Evolutionary conservation across 1,284 basidiomycete species (phyloP).

Genomic region (Tylopilus sp.): DNA sequence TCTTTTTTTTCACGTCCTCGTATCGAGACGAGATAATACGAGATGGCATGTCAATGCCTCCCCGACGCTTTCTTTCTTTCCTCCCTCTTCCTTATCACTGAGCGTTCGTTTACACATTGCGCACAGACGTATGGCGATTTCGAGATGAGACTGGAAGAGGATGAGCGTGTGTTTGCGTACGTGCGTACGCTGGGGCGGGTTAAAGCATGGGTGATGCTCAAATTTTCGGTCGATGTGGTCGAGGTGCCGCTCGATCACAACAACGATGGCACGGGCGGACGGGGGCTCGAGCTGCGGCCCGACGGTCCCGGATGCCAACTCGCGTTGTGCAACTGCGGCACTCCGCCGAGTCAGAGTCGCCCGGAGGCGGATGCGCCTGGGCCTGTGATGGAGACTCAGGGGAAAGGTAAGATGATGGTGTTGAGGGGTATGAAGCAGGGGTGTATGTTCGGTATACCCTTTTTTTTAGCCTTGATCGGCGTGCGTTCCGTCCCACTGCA

Average conservation of each 20-base stretch:
- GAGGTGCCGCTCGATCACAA: slow-evolving; percentile 18
- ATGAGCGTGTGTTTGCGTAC: slow-evolving; percentile 57
- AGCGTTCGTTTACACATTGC: too few relatives aligned
- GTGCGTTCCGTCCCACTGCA: background rate
- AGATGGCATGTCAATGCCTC: too few relatives aligned
- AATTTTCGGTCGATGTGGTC: slow-evolving; percentile 42
- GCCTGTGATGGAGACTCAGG: background rate
- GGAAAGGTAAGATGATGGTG: slow-evolving; percentile 4
- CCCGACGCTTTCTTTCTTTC: too few relatives aligned
- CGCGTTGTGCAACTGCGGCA: slow-evolving; percentile 33
- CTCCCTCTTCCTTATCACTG: too few relatives aligned
- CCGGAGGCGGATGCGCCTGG: background rate
- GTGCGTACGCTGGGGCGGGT: slow-evolving; percentile 40
- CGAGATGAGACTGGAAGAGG: slow-evolving; percentile 40
- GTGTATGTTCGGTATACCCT: slow-evolving; percentile 26
- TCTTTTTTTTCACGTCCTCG: too few relatives aligned
- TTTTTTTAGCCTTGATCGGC: background rate
- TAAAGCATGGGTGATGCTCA: slow-evolving; percentile 47
- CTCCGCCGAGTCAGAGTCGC: too few relatives aligned
- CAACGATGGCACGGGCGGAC: background rate
- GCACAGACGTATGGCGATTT: slow-evolving; percentile 48
- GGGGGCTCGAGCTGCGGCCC: slow-evolving; percentile 4
- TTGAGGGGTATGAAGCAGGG: slow-evolving; percentile 37
- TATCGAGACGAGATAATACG: too few relatives aligned
- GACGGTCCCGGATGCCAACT: slow-evolving; percentile 4